Percentiles rank a stretch among this genome's conserved stretches.
Conservation (phyloP, 352 stramenopile genomes). For the Globisporangium uncinulatum region DNA sequence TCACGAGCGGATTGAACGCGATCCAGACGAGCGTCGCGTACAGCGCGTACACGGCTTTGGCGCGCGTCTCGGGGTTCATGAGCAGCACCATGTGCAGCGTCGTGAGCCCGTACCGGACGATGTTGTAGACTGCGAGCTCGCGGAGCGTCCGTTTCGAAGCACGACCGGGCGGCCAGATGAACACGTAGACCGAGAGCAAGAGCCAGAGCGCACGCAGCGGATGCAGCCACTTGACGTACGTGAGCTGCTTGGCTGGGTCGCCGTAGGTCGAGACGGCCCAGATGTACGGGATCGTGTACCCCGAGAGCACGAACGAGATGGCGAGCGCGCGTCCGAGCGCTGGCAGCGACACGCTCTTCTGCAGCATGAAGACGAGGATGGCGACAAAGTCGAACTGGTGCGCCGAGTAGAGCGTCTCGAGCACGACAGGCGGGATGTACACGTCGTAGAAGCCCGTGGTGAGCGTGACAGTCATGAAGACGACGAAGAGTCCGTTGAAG, state of each 20-base stretch:
- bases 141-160: constrained; percentile 26
- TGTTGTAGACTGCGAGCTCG: constrained; percentile 15
- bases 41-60: constrained; percentile 7
- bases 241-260: constrained; percentile 5
- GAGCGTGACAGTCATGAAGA: constrained; percentile 20
- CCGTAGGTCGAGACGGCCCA: constrained; percentile 15
- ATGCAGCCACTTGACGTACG: constrained; percentile 11
- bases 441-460: constrained; percentile 15
- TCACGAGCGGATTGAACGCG: constrained; percentile 25
- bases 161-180: constrained; percentile 24
- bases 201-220: constrained; percentile 16
- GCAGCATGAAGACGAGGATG: constrained; percentile 31
- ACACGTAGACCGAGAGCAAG: constrained; percentile 23
- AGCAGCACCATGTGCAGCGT: constrained; percentile 13
- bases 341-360: constrained; percentile 42
- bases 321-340: constrained; percentile 21
- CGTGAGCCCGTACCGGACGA: constrained; percentile 4
- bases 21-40: constrained; percentile 17
- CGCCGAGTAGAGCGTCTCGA: constrained; percentile 24
- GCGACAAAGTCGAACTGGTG: constrained; percentile 32
- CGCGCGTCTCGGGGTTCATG: constrained; percentile 15
- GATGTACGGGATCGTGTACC: constrained; percentile 22
- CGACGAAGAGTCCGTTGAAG: constrained; percentile 23
- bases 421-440: constrained; percentile 13
- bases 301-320: constrained; percentile 21